Conservation (phyloP, 805 yeast species). For the Jamesozyma rosinii region DNA sequence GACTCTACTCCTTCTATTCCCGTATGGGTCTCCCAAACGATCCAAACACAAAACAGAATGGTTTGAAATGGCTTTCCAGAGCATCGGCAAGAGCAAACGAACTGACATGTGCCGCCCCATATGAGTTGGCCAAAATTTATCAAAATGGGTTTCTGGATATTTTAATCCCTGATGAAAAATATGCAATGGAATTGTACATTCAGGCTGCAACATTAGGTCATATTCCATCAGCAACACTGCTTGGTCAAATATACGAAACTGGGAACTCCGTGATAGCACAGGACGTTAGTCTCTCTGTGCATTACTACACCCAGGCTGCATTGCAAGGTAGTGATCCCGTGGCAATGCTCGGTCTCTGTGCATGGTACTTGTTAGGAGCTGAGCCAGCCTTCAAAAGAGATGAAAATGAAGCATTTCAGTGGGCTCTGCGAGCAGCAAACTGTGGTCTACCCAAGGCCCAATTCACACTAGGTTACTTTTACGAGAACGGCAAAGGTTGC, state of each 20-base stretch:
- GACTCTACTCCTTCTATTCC: conserved; percentile 74
- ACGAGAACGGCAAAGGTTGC: conserved; percentile 84
- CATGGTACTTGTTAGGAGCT: conserved; percentile 91
- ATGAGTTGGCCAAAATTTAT: conserved; percentile 78
- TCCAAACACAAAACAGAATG: conserved; percentile 65
- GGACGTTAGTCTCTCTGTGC: conserved; percentile 77
- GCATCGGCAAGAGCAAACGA: conserved; percentile 81
- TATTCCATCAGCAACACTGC: conserved; percentile 62
- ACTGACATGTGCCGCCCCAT: conserved; percentile 86
- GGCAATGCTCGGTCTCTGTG: conserved; percentile 89
- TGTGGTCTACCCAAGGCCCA: conserved; percentile 73
- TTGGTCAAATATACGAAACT: conserved; percentile 78
- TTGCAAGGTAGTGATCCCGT: conserved; percentile 67
- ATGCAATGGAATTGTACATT: conserved; percentile 77
- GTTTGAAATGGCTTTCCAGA: conserved; percentile 85
- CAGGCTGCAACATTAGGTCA: conserved; percentile 87
- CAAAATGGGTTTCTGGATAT: conserved; percentile 80
- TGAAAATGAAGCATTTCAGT: conserved; percentile 80
- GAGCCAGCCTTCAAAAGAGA: conserved; percentile 74
- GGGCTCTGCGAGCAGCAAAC: conserved; percentile 85
- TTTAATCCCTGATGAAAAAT: conserved; percentile 70
- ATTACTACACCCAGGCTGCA: conserved; percentile 88
- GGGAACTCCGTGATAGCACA: conserved; percentile 60
- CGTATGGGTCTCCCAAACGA: conserved; percentile 72
- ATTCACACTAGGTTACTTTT: conserved; percentile 72